These are phyloP conservation scores for Poa pratensis DNA, from an alignment of 176 grass and related monocot species.

Conservation along the genomic window DNA sequence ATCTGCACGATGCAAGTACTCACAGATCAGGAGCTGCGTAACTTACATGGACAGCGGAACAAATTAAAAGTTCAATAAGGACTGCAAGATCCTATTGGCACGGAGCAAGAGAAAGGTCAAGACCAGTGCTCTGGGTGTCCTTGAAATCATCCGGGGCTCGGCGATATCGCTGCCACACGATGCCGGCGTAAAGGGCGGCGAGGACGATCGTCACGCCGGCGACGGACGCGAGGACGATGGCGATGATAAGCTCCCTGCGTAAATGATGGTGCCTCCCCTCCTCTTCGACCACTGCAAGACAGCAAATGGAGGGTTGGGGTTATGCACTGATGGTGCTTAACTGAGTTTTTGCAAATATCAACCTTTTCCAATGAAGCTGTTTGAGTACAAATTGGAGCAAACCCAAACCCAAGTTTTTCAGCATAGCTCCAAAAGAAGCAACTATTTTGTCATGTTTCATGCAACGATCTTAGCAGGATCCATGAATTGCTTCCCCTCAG, in stretches of 20 bases:
- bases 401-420: background rate
- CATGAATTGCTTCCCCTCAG: background rate
- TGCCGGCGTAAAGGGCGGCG: slow-evolving; percentile 53
- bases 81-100: background rate
- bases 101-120: slow-evolving; percentile 2
- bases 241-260: slow-evolving; percentile 63
- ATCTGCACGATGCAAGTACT: slow-evolving; percentile 45
- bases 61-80: slow-evolving; percentile 7
- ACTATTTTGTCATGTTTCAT: background rate
- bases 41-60: slow-evolving; percentile 29
- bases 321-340: background rate
- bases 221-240: slow-evolving; percentile 62
- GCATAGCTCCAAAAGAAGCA: background rate
- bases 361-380: background rate
- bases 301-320: slow-evolving; percentile 4
- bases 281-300: slow-evolving; percentile 38
- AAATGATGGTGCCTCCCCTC: slow-evolving; percentile 60
- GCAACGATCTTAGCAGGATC: background rate
- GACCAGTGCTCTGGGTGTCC: slow-evolving; percentile 74
- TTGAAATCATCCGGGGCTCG: slow-evolving; percentile 48
- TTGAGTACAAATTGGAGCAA: slow-evolving; percentile 6
- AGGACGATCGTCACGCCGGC: slow-evolving; percentile 50
- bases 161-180: slow-evolving; percentile 67
- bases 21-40: background rate
- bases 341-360: background rate